These are phyloP conservation scores for Lecanicillium sp. DNA, from an alignment of 2,329 filamentous ascomycete species.

Conservation along the genomic window DNA sequence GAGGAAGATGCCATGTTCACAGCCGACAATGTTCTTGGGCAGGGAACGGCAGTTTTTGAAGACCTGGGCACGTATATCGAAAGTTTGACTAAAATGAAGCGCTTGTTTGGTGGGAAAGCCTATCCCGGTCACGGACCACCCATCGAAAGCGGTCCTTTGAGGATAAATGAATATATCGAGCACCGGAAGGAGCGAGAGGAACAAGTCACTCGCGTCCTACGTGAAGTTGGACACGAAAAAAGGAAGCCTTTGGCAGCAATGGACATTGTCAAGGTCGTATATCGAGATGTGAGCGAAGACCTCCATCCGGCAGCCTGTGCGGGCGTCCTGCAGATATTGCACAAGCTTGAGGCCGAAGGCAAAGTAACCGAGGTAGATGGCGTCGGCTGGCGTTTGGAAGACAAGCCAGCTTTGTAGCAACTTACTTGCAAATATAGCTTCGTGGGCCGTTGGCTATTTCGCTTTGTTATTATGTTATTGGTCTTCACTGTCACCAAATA, in stretches of 20 bases:
- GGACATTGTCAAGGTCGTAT: constrained; percentile 84
- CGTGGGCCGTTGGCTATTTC: too few species aligned
- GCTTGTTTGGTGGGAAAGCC: constrained; percentile 55
- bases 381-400: constrained; percentile 18
- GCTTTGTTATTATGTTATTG: too few species aligned
- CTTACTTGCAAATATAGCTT: too few species aligned
- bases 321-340: constrained; percentile 69
- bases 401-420: constrained; percentile 16
- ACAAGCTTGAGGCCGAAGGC: constrained; percentile 69
- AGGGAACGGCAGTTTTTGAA: constrained; percentile 81
- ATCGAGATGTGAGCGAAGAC: constrained; percentile 66
- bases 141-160: constrained; percentile 61
- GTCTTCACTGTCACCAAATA: too few species aligned
- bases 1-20: constrained; percentile 83
- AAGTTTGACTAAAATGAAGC: constrained; percentile 61
- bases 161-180: constrained; percentile 72
- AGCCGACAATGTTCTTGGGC: constrained; percentile 80
- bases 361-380: constrained; percentile 41
- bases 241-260: constrained; percentile 54
- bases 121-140: constrained; percentile 87
- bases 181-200: constrained; percentile 75
- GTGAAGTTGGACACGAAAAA: constrained; percentile 15
- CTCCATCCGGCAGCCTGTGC: constrained; percentile 68
- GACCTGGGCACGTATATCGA: constrained; percentile 60
- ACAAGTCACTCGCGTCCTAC: constrained; percentile 62